Evolutionary conservation across 352 stramenopile genomes (phyloP).

Genomic region (Thraustotheca clavata): DNA sequence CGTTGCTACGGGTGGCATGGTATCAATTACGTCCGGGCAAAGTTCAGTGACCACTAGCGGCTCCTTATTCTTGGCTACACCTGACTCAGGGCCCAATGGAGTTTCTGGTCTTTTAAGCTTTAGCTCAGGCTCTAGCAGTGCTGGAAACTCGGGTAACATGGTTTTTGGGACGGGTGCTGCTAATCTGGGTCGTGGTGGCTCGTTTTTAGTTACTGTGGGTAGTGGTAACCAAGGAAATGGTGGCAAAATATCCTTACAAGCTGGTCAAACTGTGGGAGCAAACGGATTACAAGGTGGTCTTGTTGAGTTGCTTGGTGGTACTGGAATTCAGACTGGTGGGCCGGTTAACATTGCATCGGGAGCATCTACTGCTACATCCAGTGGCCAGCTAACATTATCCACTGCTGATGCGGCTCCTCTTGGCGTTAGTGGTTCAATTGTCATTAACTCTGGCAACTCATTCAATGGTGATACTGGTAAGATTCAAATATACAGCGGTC

Average conservation of each 20-base stretch:
- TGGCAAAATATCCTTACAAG: slow-evolving; percentile 58
- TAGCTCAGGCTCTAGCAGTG: slow-evolving; percentile 44
- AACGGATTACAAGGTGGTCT: slow-evolving; percentile 20
- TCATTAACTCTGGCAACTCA: slow-evolving; percentile 26
- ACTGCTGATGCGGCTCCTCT: slow-evolving; percentile 62
- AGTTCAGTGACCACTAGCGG: slow-evolving; percentile 57
- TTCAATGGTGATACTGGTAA: background rate
- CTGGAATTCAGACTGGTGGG: slow-evolving; percentile 26
- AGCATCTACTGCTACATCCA: slow-evolving; percentile 23
- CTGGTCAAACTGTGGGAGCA: slow-evolving; percentile 27
- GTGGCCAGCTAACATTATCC: slow-evolving; percentile 20
- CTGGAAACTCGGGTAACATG: slow-evolving; percentile 43
- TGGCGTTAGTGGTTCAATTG: slow-evolving; percentile 71
- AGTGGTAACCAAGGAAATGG: slow-evolving; percentile 44
- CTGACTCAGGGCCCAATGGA: slow-evolving; percentile 46
- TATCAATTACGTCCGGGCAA: slow-evolving; percentile 47
- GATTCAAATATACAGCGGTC: slow-evolving; percentile 16
- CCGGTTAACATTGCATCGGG: slow-evolving; percentile 29
- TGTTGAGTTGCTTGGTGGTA: slow-evolving; percentile 22
- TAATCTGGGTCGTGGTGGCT: slow-evolving; percentile 50
- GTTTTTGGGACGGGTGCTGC: slow-evolving; percentile 44
- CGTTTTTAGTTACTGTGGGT: slow-evolving; percentile 42
- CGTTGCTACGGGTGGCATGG: slow-evolving; percentile 57
- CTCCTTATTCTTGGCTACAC: slow-evolving; percentile 49
- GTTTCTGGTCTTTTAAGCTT: slow-evolving; percentile 50